Evolutionary conservation across 2,329 filamentous ascomycete species (phyloP).

Genomic region (Fusarium avenaceum): DNA sequence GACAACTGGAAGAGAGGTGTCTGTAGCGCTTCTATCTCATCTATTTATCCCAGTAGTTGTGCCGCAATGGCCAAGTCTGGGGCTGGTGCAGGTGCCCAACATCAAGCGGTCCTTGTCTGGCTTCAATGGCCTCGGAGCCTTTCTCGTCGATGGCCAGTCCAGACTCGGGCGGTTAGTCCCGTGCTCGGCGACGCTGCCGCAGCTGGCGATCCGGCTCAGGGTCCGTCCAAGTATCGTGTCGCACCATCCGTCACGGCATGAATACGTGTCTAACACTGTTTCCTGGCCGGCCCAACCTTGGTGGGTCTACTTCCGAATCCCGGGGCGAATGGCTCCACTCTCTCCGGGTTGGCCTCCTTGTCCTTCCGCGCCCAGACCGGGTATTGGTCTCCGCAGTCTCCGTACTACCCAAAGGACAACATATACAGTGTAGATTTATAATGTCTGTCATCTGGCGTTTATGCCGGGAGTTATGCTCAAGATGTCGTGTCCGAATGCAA

Average conservation of each 20-base stretch:
- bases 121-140: constrained; percentile 5
- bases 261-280: constrained; percentile 32
- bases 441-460: not conserved
- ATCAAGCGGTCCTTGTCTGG: constrained; percentile 24
- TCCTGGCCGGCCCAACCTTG: constrained; percentile 26
- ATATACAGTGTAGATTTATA: not conserved
- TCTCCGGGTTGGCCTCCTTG: constrained; percentile 31
- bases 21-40: constrained; percentile 18
- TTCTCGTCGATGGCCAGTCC: not conserved
- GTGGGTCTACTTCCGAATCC: constrained; percentile 25
- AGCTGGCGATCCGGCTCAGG: constrained; percentile 28
- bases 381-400: constrained; percentile 30
- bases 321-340: constrained; percentile 37
- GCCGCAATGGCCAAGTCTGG: constrained; percentile 31
- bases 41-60: constrained; percentile 25
- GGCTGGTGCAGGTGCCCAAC: constrained; percentile 46
- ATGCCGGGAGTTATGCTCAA: not conserved
- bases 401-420: constrained; percentile 18
- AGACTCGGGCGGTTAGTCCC: constrained; percentile 17
- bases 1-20: constrained; percentile 9
- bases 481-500: not conserved
- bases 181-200: constrained; percentile 24
- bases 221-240: constrained; percentile 28
- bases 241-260: constrained; percentile 30
- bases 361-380: constrained; percentile 22